These are phyloP conservation scores for Pluteus cervinus DNA, from an alignment of 768 basidiomycete genomes.

Conservation along the genomic window DNA sequence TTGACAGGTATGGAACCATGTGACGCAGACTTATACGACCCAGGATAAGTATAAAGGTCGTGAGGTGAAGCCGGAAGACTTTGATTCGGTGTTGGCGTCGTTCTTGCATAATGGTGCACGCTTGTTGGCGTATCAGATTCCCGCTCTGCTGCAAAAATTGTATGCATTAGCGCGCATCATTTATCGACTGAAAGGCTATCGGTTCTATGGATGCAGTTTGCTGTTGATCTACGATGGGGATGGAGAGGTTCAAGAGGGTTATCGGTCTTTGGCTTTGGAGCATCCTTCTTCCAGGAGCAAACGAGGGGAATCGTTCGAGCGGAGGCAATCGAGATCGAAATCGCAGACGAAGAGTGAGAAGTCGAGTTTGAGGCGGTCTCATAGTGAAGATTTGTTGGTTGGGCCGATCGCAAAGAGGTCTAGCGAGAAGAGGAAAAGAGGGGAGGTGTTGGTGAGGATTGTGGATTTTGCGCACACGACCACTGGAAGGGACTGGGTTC, in stretches of 20 bases:
- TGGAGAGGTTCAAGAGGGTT: constrained; percentile 74
- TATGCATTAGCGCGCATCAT: constrained; percentile 93
- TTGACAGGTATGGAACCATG: constrained; percentile 85
- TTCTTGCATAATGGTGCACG: constrained; percentile 84
- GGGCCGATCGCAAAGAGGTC: constrained; percentile 63
- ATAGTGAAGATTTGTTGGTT: constrained; percentile 73
- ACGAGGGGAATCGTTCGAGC: constrained; percentile 74
- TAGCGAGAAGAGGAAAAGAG: constrained; percentile 66
- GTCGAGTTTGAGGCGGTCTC: constrained; percentile 58
- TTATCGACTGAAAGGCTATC: constrained; percentile 84
- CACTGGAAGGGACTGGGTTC: constrained; percentile 86
- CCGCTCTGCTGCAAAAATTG: constrained; percentile 82
- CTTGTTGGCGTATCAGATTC: constrained; percentile 88
- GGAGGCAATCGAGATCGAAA: constrained; percentile 43
- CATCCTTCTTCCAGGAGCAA: constrained; percentile 64
- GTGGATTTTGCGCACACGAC: constrained; percentile 99
- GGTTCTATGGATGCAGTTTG: constrained; percentile 97
- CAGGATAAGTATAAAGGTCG: constrained; percentile 98
- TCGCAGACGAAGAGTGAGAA: constrained; percentile 36
- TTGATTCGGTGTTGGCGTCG: constrained; percentile 71
- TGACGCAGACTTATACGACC: constrained; percentile 76
- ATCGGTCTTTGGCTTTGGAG: constrained; percentile 55
- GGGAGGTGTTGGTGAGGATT: constrained; percentile 92
- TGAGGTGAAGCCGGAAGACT: constrained; percentile 81
- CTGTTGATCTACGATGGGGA: constrained; percentile 98